Conservation (phyloP, 2,329 filamentous ascomycete genomes). For the Epichloe sibirici region DNA sequence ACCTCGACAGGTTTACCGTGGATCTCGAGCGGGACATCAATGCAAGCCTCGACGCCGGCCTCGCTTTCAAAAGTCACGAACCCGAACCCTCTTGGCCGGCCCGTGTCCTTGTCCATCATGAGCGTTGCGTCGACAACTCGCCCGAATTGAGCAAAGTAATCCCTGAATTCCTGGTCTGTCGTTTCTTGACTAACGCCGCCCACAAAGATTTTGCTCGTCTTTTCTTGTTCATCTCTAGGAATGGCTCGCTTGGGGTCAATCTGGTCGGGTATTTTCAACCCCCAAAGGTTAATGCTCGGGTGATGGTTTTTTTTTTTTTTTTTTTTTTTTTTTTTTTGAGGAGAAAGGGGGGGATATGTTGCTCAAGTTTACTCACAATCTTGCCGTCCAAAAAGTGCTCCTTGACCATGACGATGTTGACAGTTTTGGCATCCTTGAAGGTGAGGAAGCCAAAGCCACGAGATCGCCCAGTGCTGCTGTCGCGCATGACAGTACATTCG, state of each 20-base stretch:
- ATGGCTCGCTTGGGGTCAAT: conserved; percentile 98
- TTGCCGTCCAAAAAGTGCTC: conserved; percentile 97
- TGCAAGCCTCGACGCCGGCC: conserved; percentile 81
- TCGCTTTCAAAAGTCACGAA: conserved; percentile 98
- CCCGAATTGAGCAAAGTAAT: conserved; percentile 94
- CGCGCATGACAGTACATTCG: conserved; percentile 98
- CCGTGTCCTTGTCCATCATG: conserved; percentile 99
- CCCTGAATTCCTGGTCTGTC: conserved; percentile 88
- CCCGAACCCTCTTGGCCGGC: conserved; percentile 88
- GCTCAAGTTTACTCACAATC: conserved; percentile 53
- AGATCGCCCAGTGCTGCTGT: conserved; percentile 84
- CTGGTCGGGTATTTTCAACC: conserved; percentile 31
- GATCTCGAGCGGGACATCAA: conserved; percentile 77
- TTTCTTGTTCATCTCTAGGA: conserved; percentile 92
- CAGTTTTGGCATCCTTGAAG: conserved; percentile 93
- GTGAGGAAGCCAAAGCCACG: conserved; percentile 96
- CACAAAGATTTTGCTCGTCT: conserved; percentile 97
- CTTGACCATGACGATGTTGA: conserved; percentile 99
- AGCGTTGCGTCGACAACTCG: conserved; percentile 93
- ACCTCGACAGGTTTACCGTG: conserved; percentile 95
- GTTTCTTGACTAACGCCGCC: conserved; percentile 96
- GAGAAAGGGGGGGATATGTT: too few species aligned
- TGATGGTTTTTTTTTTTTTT: not conserved
- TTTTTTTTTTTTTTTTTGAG: too few species aligned
- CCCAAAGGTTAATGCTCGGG: not conserved